phyloP scores from a whole-genome alignment of 192 early-diverging fungal genomes.

The Mortierella claussenii region DNA sequence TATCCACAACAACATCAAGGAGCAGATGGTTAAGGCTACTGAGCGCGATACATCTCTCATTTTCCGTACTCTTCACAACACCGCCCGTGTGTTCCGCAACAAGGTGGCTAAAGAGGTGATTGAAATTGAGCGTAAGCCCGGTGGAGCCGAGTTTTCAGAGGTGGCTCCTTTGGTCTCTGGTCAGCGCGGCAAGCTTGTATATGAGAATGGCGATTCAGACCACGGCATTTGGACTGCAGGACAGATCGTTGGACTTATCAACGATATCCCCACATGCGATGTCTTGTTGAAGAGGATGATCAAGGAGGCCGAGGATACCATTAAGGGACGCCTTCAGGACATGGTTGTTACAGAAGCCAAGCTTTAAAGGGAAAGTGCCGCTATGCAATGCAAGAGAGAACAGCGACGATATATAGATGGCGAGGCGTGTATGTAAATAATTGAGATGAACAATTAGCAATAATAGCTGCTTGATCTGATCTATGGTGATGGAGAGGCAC shows the following conservation, averaged over 20 bases:
- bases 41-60: conserved; percentile 75
- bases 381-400: no score
- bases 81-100: conserved; percentile 81
- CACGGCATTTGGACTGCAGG: conserved; percentile 74
- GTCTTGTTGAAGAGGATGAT: conserved; percentile 70
- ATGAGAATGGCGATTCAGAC: conserved; percentile 65
- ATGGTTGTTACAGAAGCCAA: conserved; percentile 45
- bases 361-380: conserved; percentile 30
- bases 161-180: conserved; percentile 77
- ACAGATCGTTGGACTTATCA: conserved; percentile 76
- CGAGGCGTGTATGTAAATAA: no score
- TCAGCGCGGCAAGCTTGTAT: conserved; percentile 65
- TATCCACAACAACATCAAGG: conserved; percentile 81
- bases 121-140: conserved; percentile 69
- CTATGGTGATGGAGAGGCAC: no score
- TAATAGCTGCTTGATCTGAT: no score
- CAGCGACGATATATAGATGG: background rate
- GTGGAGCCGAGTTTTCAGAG: conserved; percentile 72
- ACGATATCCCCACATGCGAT: conserved; percentile 83
- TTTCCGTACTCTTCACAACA: conserved; percentile 82
- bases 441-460: no score
- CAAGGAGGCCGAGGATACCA: conserved; percentile 59
- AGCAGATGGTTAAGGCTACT: conserved; percentile 72
- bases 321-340: conserved; percentile 26
- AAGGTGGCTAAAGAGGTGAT: conserved; percentile 76